These are phyloP conservation scores for Aspergillus campestris DNA, from an alignment of 495 filamentous ascomycete species.

Conservation along the genomic window DNA sequence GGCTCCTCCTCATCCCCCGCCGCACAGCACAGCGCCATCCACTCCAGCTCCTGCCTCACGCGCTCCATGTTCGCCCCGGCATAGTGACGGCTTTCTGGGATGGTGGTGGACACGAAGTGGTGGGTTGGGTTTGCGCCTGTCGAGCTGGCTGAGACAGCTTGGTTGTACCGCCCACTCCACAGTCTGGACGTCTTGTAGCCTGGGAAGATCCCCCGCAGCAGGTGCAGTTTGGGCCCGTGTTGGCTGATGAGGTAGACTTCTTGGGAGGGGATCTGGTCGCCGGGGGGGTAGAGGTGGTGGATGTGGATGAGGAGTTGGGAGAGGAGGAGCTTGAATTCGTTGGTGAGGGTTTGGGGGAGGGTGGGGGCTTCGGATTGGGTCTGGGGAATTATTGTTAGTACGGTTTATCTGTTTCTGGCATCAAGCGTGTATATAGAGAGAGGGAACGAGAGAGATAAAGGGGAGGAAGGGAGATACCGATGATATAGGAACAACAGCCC, in stretches of 20 bases:
- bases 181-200: slow-evolving; percentile 20
- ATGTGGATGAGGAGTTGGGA: slow-evolving; percentile 17
- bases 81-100: slow-evolving; percentile 10
- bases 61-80: slow-evolving; percentile 12
- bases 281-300: slow-evolving; percentile 11
- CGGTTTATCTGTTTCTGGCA: neutral
- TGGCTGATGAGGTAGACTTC: slow-evolving; percentile 24
- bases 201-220: slow-evolving; percentile 24
- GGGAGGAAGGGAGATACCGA: slow-evolving; percentile 7
- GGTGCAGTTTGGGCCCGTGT: slow-evolving; percentile 24
- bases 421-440: neutral
- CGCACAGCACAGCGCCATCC: slow-evolving; percentile 4
- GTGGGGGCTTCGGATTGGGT: neutral
- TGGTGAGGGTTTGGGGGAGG: slow-evolving; percentile 3
- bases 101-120: neutral
- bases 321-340: slow-evolving; percentile 24
- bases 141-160: neutral
- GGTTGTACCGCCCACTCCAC: slow-evolving; percentile 17
- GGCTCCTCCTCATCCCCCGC: slow-evolving; percentile 10
- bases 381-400: slow-evolving; percentile 2
- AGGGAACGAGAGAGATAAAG: neutral
- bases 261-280: slow-evolving; percentile 25
- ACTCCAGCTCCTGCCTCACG: slow-evolving; percentile 13
- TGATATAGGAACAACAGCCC: slow-evolving; percentile 12
- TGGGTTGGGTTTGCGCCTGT: neutral